Percentiles rank a stretch among this genome's conserved stretches.
Evolutionary conservation across 2,329 filamentous ascomycete genomes (phyloP).

Genomic region (Ilyonectria mors-panacis): DNA sequence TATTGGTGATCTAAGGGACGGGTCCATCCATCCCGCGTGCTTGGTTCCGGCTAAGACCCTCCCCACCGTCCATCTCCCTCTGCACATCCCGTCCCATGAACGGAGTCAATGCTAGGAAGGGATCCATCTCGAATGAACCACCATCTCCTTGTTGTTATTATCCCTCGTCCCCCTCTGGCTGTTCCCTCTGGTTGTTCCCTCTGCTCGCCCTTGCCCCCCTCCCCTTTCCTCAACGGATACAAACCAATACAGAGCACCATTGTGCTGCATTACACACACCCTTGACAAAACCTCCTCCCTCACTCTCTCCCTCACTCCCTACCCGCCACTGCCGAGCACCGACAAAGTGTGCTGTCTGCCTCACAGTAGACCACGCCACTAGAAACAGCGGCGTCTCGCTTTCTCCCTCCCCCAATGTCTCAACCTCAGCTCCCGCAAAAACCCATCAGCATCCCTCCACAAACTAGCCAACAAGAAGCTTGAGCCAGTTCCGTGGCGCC

Average conservation of each 20-base stretch:
- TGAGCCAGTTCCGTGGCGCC: slow-evolving; percentile 22
- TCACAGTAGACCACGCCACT: background rate
- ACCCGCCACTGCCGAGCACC: background rate
- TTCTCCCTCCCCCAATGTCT: slow-evolving; percentile 27
- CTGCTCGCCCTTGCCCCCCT: background rate
- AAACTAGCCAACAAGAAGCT: slow-evolving; percentile 28
- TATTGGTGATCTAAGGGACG: slow-evolving; percentile 1
- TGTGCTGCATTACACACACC: background rate
- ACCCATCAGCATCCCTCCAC: slow-evolving; percentile 24
- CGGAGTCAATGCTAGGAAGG: background rate
- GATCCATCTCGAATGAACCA: slow-evolving; percentile 8
- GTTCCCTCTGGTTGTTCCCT: background rate
- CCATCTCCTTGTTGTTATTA: background rate
- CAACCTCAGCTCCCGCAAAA: slow-evolving; percentile 33
- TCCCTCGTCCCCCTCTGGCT: background rate
- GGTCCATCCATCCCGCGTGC: slow-evolving; percentile 1
- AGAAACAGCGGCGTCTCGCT: slow-evolving; percentile 24
- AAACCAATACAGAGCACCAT: background rate
- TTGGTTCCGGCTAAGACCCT: background rate
- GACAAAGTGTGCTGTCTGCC: slow-evolving; percentile 3
- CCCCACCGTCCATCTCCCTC: background rate
- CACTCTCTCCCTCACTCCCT: slow-evolving; percentile 7
- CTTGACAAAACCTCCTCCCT: background rate
- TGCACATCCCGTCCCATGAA: slow-evolving; percentile 1
- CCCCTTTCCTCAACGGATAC: background rate